Percentiles rank a stretch among this genome's conserved stretches.
These are phyloP conservation scores for Mitragyna speciosa DNA, from an alignment of 257 asterid genomes.

Conservation along the genomic window DNA sequence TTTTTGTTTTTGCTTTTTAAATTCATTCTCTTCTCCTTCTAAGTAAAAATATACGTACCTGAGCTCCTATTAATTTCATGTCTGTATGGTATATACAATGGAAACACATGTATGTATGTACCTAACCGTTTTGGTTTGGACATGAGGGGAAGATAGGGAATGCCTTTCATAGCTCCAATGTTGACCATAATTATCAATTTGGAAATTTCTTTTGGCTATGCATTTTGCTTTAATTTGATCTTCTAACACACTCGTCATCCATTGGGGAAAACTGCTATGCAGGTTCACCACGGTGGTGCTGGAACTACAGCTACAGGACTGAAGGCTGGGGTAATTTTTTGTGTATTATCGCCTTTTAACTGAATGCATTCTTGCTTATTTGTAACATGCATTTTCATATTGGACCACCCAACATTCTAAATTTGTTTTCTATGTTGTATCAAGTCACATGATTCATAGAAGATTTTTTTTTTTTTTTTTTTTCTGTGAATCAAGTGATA, in stretches of 20 bases:
- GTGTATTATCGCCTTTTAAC: not conserved
- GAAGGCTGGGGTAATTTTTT: slow-evolving; percentile 76
- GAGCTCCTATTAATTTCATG: not conserved
- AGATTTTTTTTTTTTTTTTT: not conserved
- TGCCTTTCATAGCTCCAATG: not conserved
- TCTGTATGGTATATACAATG: not conserved
- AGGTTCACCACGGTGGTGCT: slow-evolving; percentile 99
- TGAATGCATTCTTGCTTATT: too few species aligned
- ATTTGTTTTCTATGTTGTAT: not conserved
- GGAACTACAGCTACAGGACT: slow-evolving; percentile 98
- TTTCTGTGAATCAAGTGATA: not conserved
- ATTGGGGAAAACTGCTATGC: slow-evolving; percentile 20
- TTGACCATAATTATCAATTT: not conserved
- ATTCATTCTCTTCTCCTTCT: not conserved
- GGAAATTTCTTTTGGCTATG: not conserved
- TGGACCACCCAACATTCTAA: not conserved
- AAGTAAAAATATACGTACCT: not conserved
- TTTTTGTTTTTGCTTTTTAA: too few species aligned
- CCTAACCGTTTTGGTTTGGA: not conserved
- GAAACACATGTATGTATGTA: not conserved
- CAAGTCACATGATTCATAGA: not conserved
- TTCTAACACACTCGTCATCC: slow-evolving; percentile 10
- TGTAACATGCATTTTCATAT: not conserved
- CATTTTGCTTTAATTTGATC: not conserved
- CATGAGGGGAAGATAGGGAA: not conserved